A percentile compares a stretch with the other conserved stretches of the same genome.
Conservation (phyloP, 2,329 filamentous ascomycete species). For the Penicillium sp. region DNA sequence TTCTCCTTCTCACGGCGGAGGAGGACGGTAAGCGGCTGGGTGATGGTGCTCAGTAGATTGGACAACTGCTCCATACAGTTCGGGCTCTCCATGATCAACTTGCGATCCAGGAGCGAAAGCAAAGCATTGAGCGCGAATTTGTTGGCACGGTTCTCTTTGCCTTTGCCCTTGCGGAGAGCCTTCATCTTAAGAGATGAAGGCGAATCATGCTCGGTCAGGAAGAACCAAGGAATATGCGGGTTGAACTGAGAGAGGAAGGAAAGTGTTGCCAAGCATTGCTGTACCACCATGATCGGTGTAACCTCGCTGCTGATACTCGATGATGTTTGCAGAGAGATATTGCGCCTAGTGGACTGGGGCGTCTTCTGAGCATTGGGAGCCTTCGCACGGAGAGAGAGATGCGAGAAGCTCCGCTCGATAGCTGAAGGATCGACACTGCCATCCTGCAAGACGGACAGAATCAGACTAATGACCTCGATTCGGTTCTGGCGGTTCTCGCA, state of each 20-base stretch:
- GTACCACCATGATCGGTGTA: slow-evolving; percentile 90
- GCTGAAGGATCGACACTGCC: slow-evolving; percentile 91
- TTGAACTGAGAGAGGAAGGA: slow-evolving; percentile 83
- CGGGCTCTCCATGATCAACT: slow-evolving; percentile 95
- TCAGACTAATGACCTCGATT: slow-evolving; percentile 86
- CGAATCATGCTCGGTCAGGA: slow-evolving; percentile 91
- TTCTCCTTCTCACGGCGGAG: slow-evolving; percentile 85
- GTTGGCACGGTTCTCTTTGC: slow-evolving; percentile 77
- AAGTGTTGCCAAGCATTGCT: slow-evolving; percentile 87
- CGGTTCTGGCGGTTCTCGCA: slow-evolving; percentile 97
- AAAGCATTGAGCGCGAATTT: slow-evolving; percentile 93
- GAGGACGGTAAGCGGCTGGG: slow-evolving; percentile 76
- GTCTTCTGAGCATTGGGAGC: slow-evolving; percentile 77
- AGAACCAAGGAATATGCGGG: slow-evolving; percentile 83
- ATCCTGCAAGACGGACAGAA: slow-evolving; percentile 92
- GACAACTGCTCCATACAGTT: slow-evolving; percentile 93
- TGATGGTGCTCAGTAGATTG: slow-evolving; percentile 82
- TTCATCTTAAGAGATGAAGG: slow-evolving; percentile 74
- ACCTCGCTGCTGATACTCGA: slow-evolving; percentile 73
- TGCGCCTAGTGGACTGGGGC: slow-evolving; percentile 76
- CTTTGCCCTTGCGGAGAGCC: slow-evolving; percentile 80
- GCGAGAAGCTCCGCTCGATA: slow-evolving; percentile 92
- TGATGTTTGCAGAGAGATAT: slow-evolving; percentile 61
- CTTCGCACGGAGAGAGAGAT: slow-evolving; percentile 87
- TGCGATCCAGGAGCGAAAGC: slow-evolving; percentile 84